Percentiles rank a stretch among this genome's conserved stretches.
Evolutionary conservation across 2,329 filamentous ascomycete species (phyloP).

Genomic region (Simplicillium aogashimaense): DNA sequence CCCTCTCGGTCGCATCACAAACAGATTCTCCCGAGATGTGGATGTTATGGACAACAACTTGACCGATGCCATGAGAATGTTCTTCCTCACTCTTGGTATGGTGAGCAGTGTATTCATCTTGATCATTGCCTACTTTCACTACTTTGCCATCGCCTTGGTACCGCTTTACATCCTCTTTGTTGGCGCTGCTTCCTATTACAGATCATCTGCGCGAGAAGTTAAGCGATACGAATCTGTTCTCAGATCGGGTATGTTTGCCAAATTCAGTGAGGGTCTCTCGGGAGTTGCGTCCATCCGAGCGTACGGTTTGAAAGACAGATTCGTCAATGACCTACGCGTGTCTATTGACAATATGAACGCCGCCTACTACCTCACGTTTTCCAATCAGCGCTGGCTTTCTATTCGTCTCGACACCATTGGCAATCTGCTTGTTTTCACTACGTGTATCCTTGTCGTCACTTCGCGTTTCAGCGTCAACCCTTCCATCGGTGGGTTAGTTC

Average conservation of each 20-base stretch:
- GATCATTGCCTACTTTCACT: constrained; percentile 93
- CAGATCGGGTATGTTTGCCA: constrained; percentile 79
- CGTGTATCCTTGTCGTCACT: constrained; percentile 84
- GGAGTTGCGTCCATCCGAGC: constrained; percentile 81
- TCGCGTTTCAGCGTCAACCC: constrained; percentile 78
- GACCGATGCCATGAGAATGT: constrained; percentile 86
- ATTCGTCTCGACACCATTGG: constrained; percentile 78
- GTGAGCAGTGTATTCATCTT: constrained; percentile 77
- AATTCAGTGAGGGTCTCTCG: constrained; percentile 80
- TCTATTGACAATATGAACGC: constrained; percentile 87
- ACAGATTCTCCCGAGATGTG: constrained; percentile 90
- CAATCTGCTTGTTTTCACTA: constrained; percentile 75
- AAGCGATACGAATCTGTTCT: constrained; percentile 90
- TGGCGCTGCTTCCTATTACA: constrained; percentile 78
- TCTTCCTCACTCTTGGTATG: constrained; percentile 74
- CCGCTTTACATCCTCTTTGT: constrained; percentile 68
- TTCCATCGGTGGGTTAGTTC: constrained; percentile 75
- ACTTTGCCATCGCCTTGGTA: constrained; percentile 57
- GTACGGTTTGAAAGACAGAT: constrained; percentile 72
- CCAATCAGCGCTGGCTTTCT: constrained; percentile 90
- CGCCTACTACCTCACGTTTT: constrained; percentile 90
- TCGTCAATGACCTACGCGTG: constrained; percentile 57
- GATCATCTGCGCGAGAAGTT: constrained; percentile 82
- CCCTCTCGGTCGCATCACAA: constrained; percentile 87
- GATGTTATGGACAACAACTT: constrained; percentile 94